Percentiles rank a stretch among this genome's conserved stretches.
These are phyloP conservation scores for Polyplosphaeria fusca DNA, from an alignment of 495 filamentous ascomycete genomes.

Conservation along the genomic window DNA sequence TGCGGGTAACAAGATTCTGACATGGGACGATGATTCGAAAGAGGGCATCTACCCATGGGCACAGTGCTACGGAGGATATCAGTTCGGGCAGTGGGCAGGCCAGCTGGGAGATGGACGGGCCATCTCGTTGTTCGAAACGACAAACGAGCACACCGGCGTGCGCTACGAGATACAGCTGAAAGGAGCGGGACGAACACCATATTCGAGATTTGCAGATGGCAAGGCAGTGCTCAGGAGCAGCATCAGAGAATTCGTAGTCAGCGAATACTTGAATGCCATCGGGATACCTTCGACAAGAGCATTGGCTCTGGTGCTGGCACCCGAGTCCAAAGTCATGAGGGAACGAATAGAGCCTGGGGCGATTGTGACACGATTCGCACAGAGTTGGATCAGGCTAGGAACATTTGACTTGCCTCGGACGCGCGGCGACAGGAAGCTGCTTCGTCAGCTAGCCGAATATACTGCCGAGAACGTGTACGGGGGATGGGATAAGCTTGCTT, in stretches of 20 bases:
- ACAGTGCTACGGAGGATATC: slow-evolving; percentile 91
- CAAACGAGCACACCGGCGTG: slow-evolving; percentile 65
- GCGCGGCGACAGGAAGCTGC: slow-evolving; percentile 71
- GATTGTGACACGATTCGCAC: slow-evolving; percentile 86
- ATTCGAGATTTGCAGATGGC: slow-evolving; percentile 95
- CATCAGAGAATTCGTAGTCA: slow-evolving; percentile 90
- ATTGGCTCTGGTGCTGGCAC: slow-evolving; percentile 72
- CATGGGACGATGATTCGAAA: slow-evolving; percentile 49
- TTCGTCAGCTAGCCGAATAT: slow-evolving; percentile 73
- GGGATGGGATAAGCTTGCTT: slow-evolving; percentile 78
- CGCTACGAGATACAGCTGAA: slow-evolving; percentile 93
- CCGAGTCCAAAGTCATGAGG: slow-evolving; percentile 66
- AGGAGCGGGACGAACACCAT: slow-evolving; percentile 88
- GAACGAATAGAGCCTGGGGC: slow-evolving; percentile 91
- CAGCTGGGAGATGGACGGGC: slow-evolving; percentile 94
- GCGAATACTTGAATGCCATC: slow-evolving; percentile 75
- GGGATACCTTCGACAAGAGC: slow-evolving; percentile 84
- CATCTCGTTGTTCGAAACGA: slow-evolving; percentile 88
- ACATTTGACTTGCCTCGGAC: slow-evolving; percentile 87
- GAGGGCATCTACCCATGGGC: slow-evolving; percentile 90
- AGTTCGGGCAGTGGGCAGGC: slow-evolving; percentile 78
- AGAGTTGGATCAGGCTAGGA: slow-evolving; percentile 86
- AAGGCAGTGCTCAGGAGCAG: slow-evolving; percentile 87
- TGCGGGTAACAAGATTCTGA: slow-evolving; percentile 70
- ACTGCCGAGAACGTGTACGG: slow-evolving; percentile 79